phyloP scores from a whole-genome alignment of 2,329 filamentous ascomycete species.

The Scedosporium boydii region DNA sequence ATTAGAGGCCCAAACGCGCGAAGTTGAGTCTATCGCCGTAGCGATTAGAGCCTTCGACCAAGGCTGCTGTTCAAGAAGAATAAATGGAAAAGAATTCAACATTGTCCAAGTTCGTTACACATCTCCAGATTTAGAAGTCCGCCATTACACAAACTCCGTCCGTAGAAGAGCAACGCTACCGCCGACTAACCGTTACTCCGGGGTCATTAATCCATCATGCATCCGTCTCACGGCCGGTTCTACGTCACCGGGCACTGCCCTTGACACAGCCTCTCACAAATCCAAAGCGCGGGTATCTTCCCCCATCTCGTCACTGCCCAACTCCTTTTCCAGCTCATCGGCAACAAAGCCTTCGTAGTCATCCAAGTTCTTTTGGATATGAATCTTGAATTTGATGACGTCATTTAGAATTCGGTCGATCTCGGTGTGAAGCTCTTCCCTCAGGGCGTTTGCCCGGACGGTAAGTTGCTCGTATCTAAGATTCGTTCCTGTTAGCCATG shows the following conservation, averaged over 20 bases:
- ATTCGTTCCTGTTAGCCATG: not conserved
- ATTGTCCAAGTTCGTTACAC: not conserved
- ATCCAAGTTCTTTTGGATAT: conserved; percentile 84
- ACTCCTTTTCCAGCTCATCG: conserved; percentile 81
- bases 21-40: not conserved
- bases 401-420: conserved; percentile 95
- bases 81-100: not conserved
- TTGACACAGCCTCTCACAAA: conserved; percentile 20
- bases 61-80: not conserved
- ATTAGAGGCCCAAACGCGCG: too few relatives aligned
- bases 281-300: conserved; percentile 46
- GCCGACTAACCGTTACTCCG: not conserved
- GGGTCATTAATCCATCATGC: not conserved
- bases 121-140: not conserved
- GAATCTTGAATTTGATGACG: conserved; percentile 97
- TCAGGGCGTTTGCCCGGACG: conserved; percentile 69
- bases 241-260: not conserved
- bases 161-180: not conserved
- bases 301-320: conserved; percentile 52
- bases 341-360: conserved; percentile 91
- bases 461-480: conserved; percentile 80
- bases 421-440: conserved; percentile 97
- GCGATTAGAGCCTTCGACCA: not conserved
- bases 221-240: not conserved
- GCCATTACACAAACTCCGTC: not conserved